Evolutionary conservation across 1,284 basidiomycete genomes (phyloP), one percentile per base, ranked within the genome.

Genomic region (Flammula alnicola): DNA sequence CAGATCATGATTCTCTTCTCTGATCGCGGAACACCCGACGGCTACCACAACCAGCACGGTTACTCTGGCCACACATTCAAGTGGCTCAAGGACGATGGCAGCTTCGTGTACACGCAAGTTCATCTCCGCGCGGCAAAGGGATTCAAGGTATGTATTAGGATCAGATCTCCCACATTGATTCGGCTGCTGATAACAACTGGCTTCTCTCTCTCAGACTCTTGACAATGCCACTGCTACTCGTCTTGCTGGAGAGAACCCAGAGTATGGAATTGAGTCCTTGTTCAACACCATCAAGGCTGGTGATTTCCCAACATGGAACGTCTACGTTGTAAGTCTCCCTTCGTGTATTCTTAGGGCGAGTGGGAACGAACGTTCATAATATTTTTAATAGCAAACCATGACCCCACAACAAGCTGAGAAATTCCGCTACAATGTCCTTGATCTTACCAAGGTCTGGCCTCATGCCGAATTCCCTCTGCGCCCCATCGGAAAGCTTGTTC

Each of bases 61-160:
- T 97, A 94, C 78, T 90, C 88, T 37, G 93, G 95, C 5, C 93
- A 97, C 77, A 90, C 93, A n/a, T 86, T 83, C 79, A 95, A 96
- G 76, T 83, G 91, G 68, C 80, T 91, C 67, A 93, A 94, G 71
- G 79, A 79, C 16, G 79, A 92, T 47, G 93, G 91, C 49, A 78
- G 84, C 25, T 95, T 88, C 76, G 79, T 85, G 43, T 97, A 95
- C 69, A 81, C 82, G 30, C 89, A 95, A 70, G 78, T 95, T 62
- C 94, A 96, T 72, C 51, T 89, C 60, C 80, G 80, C 38, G 83
- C 80, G 14, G 84, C 93, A 56, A 80, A 83, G 47, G 92, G 92
- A 22, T 86, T 86, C 79, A 89, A 92, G 78, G 81, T 81, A 54
- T 31, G 62, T 66, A 27, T 23, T 23, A 53, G 44, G 42, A 51